phyloP scores from a whole-genome alignment of 805 yeast species.

The Kuraishia ogatae region DNA sequence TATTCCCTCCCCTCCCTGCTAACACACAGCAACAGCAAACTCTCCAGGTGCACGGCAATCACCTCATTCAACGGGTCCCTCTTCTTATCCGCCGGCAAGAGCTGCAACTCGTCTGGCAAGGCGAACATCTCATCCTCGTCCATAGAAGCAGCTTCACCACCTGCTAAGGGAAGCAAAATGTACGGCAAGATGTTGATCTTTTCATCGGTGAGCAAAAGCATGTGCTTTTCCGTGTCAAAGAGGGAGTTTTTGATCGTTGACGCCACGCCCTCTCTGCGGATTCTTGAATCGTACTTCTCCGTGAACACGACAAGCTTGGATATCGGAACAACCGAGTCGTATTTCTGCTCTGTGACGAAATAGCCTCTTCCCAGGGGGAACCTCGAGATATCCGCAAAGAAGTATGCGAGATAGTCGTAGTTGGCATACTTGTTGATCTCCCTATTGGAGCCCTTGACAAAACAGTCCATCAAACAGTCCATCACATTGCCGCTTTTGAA shows the following conservation, averaged over 20 bases:
- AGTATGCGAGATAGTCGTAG: conserved; percentile 77
- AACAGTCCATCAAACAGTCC: conserved; percentile 82
- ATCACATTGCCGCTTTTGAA: conserved; percentile 54
- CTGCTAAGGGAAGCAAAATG: conserved; percentile 71
- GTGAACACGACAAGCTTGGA: conserved; percentile 80
- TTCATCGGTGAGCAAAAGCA: conserved; percentile 46
- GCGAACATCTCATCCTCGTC: conserved; percentile 80
- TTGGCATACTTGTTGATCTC: conserved; percentile 62
- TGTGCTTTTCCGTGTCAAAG: conserved; percentile 70
- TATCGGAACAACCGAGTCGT: conserved; percentile 71
- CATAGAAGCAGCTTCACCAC: conserved; percentile 52
- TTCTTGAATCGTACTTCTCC: conserved; percentile 65
- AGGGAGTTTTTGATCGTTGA: conserved; percentile 85
- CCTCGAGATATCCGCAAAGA: conserved; percentile 86
- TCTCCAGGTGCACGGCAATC: conserved; percentile 67
- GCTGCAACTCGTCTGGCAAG: conserved; percentile 82
- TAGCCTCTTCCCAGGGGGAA: conserved; percentile 66
- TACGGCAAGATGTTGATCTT: conserved; percentile 72
- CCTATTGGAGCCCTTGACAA: conserved; percentile 76
- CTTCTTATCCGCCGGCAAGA: conserved; percentile 63
- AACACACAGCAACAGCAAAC: conserved; percentile 70
- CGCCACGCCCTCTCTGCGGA: conserved; percentile 87
- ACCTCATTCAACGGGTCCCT: conserved; percentile 68
- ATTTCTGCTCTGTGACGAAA: conserved; percentile 61
- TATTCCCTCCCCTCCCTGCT: conserved; percentile 65